Conservation (phyloP, 108 stramenopile species). For the Nitzschia sp. region DNA sequence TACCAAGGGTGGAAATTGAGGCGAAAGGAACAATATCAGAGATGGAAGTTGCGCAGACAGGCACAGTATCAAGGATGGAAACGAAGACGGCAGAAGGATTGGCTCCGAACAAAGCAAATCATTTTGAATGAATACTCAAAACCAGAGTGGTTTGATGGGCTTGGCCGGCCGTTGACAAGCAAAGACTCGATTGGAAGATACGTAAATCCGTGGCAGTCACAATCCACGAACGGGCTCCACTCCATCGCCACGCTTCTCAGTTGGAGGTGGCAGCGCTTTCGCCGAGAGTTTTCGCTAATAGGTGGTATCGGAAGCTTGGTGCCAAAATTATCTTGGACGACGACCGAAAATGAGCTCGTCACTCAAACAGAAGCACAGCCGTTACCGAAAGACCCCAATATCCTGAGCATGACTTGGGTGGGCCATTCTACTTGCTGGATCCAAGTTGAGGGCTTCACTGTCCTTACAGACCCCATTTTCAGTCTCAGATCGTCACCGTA, state of each 20-base stretch:
- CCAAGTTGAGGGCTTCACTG: slow-evolving; percentile 51
- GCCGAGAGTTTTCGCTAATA: slow-evolving; percentile 17
- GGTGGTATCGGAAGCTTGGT: slow-evolving; percentile 28
- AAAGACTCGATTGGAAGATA: slow-evolving; percentile 72
- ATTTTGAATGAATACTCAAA: slow-evolving; percentile 59
- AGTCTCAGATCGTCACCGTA: slow-evolving; percentile 58
- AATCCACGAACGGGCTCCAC: slow-evolving; percentile 71
- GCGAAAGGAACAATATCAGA: slow-evolving; percentile 16
- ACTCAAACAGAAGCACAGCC: not conserved
- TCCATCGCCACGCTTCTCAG: slow-evolving; percentile 48
- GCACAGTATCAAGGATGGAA: slow-evolving; percentile 22
- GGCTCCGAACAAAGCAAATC: slow-evolving; percentile 20
- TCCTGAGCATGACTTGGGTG: slow-evolving; percentile 72
- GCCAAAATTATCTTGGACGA: slow-evolving; percentile 14
- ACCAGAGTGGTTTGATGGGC: slow-evolving; percentile 67
- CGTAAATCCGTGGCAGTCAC: slow-evolving; percentile 84
- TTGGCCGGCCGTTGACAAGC: slow-evolving; percentile 70
- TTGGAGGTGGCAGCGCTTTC: slow-evolving; percentile 55
- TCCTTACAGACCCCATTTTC: slow-evolving; percentile 85
- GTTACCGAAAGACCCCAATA: not conserved
- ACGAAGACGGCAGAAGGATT: slow-evolving; percentile 19
- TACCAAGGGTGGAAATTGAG: slow-evolving; percentile 25
- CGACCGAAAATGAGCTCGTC: not conserved
- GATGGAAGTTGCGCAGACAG: slow-evolving; percentile 7
- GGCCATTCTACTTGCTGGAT: slow-evolving; percentile 78